phyloP scores from a whole-genome alignment of 208 protist genomes.

The Leishmania amazonensis region DNA sequence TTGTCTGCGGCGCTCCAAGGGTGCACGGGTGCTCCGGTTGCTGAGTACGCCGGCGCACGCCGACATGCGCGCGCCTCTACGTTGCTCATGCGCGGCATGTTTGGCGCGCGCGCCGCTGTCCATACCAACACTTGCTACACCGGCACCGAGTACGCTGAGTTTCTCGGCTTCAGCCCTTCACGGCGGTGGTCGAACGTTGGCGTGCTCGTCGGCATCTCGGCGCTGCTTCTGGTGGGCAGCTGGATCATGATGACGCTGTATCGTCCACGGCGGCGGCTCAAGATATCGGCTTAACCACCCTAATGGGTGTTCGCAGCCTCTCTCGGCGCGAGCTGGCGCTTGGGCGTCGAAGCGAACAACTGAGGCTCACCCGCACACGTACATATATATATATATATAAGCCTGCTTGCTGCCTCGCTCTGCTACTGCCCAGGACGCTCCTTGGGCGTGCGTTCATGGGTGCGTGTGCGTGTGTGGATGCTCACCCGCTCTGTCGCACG shows the following conservation, averaged over 20 bases:
- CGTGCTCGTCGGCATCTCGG: conserved; percentile 39
- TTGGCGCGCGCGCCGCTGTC: background rate
- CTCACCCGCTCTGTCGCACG: too few species aligned
- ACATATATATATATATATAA: background rate
- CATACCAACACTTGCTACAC: conserved; percentile 47
- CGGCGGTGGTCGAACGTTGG: conserved; percentile 54
- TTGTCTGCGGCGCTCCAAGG: too few species aligned
- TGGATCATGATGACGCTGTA: conserved; percentile 49
- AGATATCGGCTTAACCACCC: background rate
- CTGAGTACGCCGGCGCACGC: background rate
- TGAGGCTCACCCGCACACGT: too few species aligned
- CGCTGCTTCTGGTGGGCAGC: conserved; percentile 38
- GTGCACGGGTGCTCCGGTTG: background rate
- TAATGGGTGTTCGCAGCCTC: background rate
- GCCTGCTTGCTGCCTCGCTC: background rate
- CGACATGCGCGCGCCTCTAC: background rate
- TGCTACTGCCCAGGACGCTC: background rate
- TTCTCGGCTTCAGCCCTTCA: conserved; percentile 46
- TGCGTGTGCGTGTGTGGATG: too few species aligned
- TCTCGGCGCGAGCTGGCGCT: background rate
- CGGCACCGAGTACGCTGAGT: conserved; percentile 51
- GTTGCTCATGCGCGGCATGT: background rate
- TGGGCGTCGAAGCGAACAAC: too few species aligned
- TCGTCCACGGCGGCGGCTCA: conserved; percentile 22
- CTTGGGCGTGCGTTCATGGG: background rate